These are phyloP conservation scores for Juglanconis juglandina DNA, from an alignment of 2,329 filamentous ascomycete genomes.

Conservation along the genomic window DNA sequence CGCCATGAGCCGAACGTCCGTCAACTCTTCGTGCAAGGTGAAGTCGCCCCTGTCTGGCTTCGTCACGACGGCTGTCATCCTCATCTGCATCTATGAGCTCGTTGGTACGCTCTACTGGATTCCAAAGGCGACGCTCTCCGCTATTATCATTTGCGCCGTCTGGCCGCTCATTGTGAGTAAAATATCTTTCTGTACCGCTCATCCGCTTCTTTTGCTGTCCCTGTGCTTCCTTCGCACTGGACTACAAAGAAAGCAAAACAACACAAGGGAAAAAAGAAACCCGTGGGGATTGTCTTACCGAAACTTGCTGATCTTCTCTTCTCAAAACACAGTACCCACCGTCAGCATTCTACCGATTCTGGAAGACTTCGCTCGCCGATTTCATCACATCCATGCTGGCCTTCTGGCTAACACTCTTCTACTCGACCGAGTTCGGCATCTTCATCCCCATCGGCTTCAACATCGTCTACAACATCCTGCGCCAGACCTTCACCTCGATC, in stretches of 20 bases:
- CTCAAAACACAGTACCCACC: slow-evolving; percentile 39
- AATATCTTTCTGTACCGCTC: too few species aligned
- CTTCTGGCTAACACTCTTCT: slow-evolving; percentile 62
- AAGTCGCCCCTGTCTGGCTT: slow-evolving; percentile 59
- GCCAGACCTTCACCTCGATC: slow-evolving; percentile 51
- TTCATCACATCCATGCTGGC: slow-evolving; percentile 62
- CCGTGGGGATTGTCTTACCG: too few species aligned
- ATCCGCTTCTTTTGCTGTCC: too few species aligned
- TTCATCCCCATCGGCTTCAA: slow-evolving; percentile 60
- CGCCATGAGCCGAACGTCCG: slow-evolving; percentile 64
- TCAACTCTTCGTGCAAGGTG: slow-evolving; percentile 63
- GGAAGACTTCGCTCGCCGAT: slow-evolving; percentile 61
- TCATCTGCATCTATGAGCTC: slow-evolving; percentile 60
- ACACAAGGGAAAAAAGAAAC: too few species aligned
- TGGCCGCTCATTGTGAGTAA: slow-evolving; percentile 49
- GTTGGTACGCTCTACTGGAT: slow-evolving; percentile 63
- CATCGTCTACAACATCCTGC: slow-evolving; percentile 57
- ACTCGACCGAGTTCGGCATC: slow-evolving; percentile 58
- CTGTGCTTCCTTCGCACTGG: too few species aligned
- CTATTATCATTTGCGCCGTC: slow-evolving; percentile 65
- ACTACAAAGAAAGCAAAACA: too few species aligned
- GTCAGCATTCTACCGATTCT: slow-evolving; percentile 59
- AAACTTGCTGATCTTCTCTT: background rate
- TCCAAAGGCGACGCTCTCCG: slow-evolving; percentile 62
- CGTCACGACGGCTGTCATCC: slow-evolving; percentile 58